Evolutionary conservation across 148 eudicot genomes (phyloP), one percentile per base, ranked within the genome.

Genomic region (Persicaria maculosa): DNA sequence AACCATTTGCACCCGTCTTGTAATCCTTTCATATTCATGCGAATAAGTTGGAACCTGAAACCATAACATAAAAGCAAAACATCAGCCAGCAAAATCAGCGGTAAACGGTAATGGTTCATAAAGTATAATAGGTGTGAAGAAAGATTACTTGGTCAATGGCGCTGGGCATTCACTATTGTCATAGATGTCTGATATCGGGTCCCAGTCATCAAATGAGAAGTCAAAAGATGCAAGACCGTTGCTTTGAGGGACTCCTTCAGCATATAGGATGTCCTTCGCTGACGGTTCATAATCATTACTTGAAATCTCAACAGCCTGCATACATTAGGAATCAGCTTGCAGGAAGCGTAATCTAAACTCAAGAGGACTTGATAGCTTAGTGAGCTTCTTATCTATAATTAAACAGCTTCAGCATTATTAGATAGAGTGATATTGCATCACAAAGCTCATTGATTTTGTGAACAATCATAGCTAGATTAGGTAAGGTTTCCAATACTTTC

Each of bases 221-320:
- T 95, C 99, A 74, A 95, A 90, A 79, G 90, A 95, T 74, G 99
- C 96, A 81, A 95, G 82, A 74, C 96, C 99, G 45, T 92, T 95
- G 43, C 97, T 95, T 82, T 85, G 96, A 72, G 99, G 90, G 74
- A 95, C 94, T 50, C 99, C 99, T 87, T 95, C 99, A 50, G 97
- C 92, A 77, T 86, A 95, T 62, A 95, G 80, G 72, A 95, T 95
- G 86, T 95, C 99, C 74, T 85, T 80, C 77, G 90, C 99, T 72
- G 94, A 84, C 53, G 99, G 99, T 80, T 95, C 99, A 61, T 92
- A 95, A 76, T 95, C 99, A 72, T 90, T 92, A 84, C 97, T 92
- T 22, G 99, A 95, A 67, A 95, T 87, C 85, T 95, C 97, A 76
- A 90, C 99, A 74, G 97, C 99, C 99, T 95, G 74, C 75, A 16